phyloP scores from a whole-genome alignment of 257 asterid species.

The Primulina eburnea region DNA sequence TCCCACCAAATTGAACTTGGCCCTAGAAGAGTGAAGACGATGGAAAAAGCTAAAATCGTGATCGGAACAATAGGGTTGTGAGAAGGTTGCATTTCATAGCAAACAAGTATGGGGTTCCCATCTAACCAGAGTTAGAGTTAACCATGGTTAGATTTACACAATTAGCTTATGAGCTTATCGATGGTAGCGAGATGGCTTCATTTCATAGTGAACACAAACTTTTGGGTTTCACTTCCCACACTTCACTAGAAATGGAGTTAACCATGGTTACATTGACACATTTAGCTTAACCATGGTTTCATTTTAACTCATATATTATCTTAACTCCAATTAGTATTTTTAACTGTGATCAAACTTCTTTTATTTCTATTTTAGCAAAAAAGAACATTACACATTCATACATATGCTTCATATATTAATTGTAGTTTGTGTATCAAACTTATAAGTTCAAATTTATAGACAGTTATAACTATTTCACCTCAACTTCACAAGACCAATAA shows the following conservation, averaged over 20 bases:
- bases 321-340: too few species aligned
- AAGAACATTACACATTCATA: too few species aligned
- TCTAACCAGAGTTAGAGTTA: constrained; percentile 34
- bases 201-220: constrained; percentile 27
- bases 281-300: constrained; percentile 39
- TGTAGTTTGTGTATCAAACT: too few species aligned
- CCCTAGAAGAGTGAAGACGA: constrained; percentile 25
- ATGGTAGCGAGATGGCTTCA: constrained; percentile 30
- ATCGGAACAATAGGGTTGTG: constrained; percentile 27
- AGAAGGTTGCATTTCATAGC: constrained; percentile 32
- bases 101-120: constrained; percentile 29
- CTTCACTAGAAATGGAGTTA: constrained; percentile 32
- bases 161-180: constrained; percentile 25
- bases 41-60: constrained; percentile 33
- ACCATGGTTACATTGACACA: constrained; percentile 6
- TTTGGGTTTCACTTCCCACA: constrained; percentile 21
- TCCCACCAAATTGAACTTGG: constrained; percentile 43
- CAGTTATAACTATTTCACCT: too few species aligned
- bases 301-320: constrained; percentile 10
- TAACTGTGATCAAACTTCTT: too few species aligned
- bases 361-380: too few species aligned
- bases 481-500: too few species aligned
- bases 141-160: neutral
- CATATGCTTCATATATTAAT: too few species aligned
- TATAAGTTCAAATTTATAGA: too few species aligned